Percentiles rank a stretch among this genome's conserved stretches.
These are phyloP conservation scores for Colletotrichum sp. DNA, from an alignment of 2,329 filamentous ascomycete genomes.

Conservation along the genomic window DNA sequence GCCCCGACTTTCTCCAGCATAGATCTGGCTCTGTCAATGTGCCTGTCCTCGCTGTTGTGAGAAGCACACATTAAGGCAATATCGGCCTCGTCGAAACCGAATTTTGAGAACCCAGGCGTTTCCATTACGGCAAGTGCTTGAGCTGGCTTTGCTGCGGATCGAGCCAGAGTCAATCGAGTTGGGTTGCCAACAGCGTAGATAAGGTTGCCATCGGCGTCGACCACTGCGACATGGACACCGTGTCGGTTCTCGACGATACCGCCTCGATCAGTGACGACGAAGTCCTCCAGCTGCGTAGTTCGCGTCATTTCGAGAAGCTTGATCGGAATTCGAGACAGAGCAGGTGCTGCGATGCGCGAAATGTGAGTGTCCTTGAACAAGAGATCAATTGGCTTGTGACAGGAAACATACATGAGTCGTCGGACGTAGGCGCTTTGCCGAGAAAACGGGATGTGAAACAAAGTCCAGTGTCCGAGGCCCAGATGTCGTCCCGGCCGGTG, in stretches of 20 bases:
- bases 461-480: neutral
- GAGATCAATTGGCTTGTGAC: neutral
- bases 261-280: constrained; percentile 40
- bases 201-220: constrained; percentile 39
- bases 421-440: neutral
- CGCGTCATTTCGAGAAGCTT: neutral
- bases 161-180: constrained; percentile 42
- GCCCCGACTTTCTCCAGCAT: constrained; percentile 42
- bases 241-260: constrained; percentile 49
- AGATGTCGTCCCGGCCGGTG: neutral
- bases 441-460: neutral
- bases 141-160: constrained; percentile 50
- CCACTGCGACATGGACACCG: constrained; percentile 45
- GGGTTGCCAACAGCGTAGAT: constrained; percentile 46
- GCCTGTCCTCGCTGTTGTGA: constrained; percentile 47
- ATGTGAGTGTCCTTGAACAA: neutral
- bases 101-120: constrained; percentile 40
- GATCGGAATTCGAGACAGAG: neutral
- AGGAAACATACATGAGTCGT: neutral
- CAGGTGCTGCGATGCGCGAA: neutral
- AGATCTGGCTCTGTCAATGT: constrained; percentile 37
- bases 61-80: constrained; percentile 53
- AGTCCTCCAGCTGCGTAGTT: constrained; percentile 26
- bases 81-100: constrained; percentile 42
- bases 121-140: constrained; percentile 50